These are phyloP conservation scores for Halocafeteria seosinensis DNA, from an alignment of 108 stramenopile species.

Conservation along the genomic window DNA sequence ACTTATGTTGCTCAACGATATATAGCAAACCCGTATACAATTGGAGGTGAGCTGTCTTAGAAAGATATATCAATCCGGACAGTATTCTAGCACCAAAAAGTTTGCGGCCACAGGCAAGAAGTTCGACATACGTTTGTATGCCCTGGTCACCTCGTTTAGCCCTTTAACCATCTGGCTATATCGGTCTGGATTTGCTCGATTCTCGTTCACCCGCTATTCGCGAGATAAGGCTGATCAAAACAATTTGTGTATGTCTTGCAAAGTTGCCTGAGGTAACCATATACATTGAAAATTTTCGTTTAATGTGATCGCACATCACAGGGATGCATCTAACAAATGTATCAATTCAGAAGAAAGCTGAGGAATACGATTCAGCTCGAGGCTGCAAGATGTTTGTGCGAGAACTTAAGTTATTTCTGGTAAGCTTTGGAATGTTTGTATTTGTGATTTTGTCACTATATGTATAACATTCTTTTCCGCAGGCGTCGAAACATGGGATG, in stretches of 20 bases:
- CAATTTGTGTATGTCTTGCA: too few relatives aligned
- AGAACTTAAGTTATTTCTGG: too few relatives aligned
- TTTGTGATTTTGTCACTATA: too few relatives aligned
- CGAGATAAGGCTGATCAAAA: slow-evolving; percentile 20
- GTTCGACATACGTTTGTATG: slow-evolving; percentile 54
- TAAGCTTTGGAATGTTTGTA: too few relatives aligned
- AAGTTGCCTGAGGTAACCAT: neutral
- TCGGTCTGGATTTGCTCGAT: slow-evolving; percentile 42
- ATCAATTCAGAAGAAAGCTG: slow-evolving; percentile 47
- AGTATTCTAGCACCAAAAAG: too few relatives aligned
- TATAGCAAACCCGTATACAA: slow-evolving; percentile 48
- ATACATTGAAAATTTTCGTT: neutral
- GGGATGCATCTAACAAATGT: slow-evolving; percentile 45
- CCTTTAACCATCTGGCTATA: slow-evolving; percentile 35
- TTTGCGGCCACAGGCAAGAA: too few relatives aligned
- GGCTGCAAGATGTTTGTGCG: slow-evolving; percentile 39
- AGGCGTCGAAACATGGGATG: slow-evolving; percentile 6
- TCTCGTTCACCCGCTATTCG: slow-evolving; percentile 43
- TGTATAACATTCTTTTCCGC: too few relatives aligned
- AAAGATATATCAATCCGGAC: too few relatives aligned
- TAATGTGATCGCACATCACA: neutral
- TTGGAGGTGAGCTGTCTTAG: too few relatives aligned
- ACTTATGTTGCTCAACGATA: slow-evolving; percentile 46
- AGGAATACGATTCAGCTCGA: slow-evolving; percentile 35
- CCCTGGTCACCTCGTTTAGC: slow-evolving; percentile 39